Evolutionary conservation across 2,329 filamentous ascomycete species (phyloP).

Genomic region (Talaromyces funiculosus): DNA sequence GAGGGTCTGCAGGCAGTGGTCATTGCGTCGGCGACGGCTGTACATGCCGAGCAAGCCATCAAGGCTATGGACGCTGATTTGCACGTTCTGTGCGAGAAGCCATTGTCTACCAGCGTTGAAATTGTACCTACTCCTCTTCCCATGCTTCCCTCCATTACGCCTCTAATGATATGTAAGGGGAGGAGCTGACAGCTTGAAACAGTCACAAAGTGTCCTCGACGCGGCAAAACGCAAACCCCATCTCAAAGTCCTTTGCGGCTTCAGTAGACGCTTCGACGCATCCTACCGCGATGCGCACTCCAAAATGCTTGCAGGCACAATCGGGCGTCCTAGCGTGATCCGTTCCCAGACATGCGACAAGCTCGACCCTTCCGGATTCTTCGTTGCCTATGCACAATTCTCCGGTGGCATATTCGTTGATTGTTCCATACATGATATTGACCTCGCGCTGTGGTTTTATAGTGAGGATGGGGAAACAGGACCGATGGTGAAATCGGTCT

Average conservation of each 20-base stretch:
- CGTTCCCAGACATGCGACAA: neutral
- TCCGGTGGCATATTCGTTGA: constrained; percentile 66
- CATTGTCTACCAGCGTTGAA: constrained; percentile 51
- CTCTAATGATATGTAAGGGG: constrained; percentile 34
- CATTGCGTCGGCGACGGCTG: neutral
- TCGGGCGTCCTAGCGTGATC: neutral
- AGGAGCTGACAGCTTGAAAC: neutral
- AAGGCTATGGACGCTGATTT: constrained; percentile 51
- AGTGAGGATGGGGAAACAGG: constrained; percentile 42
- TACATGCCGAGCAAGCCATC: constrained; percentile 49
- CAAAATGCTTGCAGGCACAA: neutral
- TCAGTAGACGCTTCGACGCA: constrained; percentile 61
- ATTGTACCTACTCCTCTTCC: neutral
- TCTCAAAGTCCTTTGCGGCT: constrained; percentile 62
- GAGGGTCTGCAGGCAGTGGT: neutral
- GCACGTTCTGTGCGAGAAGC: constrained; percentile 55
- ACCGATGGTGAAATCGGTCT: constrained; percentile 33
- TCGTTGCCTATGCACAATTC: constrained; percentile 61
- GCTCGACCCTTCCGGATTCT: constrained; percentile 59
- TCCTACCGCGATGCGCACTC: constrained; percentile 60
- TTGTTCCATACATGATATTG: constrained; percentile 66
- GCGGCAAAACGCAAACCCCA: constrained; percentile 52
- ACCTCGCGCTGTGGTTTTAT: constrained; percentile 60
- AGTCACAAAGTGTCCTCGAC: constrained; percentile 22
- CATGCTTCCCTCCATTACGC: too few relatives aligned